Evolutionary conservation across 2,329 filamentous ascomycete genomes (phyloP).

Genomic region (Pyricularia grisea): DNA sequence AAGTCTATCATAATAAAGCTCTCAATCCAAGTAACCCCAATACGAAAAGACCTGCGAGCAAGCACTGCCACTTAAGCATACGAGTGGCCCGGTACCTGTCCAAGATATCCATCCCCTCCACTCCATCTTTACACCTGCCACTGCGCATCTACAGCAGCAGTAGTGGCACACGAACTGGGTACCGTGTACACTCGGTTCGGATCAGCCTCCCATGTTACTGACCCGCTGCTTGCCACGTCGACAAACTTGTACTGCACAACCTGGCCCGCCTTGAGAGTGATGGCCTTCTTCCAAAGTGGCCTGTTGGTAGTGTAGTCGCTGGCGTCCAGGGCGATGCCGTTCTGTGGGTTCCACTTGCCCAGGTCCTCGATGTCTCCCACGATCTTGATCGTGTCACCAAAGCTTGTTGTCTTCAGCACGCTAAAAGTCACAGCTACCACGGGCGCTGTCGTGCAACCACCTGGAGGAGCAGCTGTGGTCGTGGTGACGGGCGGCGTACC

Average conservation of each 20-base stretch:
- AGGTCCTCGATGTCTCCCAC: slow-evolving; percentile 49
- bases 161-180: slow-evolving; percentile 4
- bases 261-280: slow-evolving; percentile 46
- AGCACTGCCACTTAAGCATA: neutral
- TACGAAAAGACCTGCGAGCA: too few species aligned
- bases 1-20: neutral
- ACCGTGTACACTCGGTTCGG: slow-evolving; percentile 34
- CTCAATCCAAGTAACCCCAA: too few species aligned
- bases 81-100: neutral
- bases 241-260: slow-evolving; percentile 62
- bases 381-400: slow-evolving; percentile 57
- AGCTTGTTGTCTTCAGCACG: slow-evolving; percentile 44
- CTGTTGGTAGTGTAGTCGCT: slow-evolving; percentile 47
- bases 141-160: slow-evolving; percentile 18
- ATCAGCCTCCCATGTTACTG: slow-evolving; percentile 56
- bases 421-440: slow-evolving; percentile 46
- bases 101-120: neutral
- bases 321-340: slow-evolving; percentile 48
- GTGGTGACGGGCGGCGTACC: slow-evolving; percentile 18
- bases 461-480: slow-evolving; percentile 15
- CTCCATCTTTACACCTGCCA: slow-evolving; percentile 18
- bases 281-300: slow-evolving; percentile 49
- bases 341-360: slow-evolving; percentile 50
- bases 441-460: slow-evolving; percentile 1
- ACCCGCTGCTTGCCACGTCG: slow-evolving; percentile 42